Conservation (phyloP, 495 filamentous ascomycete genomes). For the Podospora didyma region DNA sequence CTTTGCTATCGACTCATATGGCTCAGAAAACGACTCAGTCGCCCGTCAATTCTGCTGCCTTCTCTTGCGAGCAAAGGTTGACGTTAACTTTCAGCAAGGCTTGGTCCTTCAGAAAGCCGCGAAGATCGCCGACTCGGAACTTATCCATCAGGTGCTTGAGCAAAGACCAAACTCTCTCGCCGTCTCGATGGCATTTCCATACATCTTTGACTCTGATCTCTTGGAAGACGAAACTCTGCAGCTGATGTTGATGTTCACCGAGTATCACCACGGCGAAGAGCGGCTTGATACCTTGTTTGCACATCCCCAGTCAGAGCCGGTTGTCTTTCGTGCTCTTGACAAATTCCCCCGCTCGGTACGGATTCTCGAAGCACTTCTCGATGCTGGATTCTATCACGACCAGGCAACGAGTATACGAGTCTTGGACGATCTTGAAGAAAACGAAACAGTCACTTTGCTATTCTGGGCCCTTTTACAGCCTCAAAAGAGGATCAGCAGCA, state of each 20-base stretch:
- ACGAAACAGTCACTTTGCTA: slow-evolving; percentile 39
- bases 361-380: slow-evolving; percentile 37
- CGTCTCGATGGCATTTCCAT: slow-evolving; percentile 39
- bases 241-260: slow-evolving; percentile 38
- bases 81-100: slow-evolving; percentile 39
- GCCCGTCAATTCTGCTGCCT: slow-evolving; percentile 33
- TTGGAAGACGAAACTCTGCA: slow-evolving; percentile 33
- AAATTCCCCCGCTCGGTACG: slow-evolving; percentile 41
- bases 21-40: slow-evolving; percentile 25
- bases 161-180: slow-evolving; percentile 34
- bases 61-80: slow-evolving; percentile 31
- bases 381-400: slow-evolving; percentile 46
- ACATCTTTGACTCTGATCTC: slow-evolving; percentile 35
- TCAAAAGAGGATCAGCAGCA: slow-evolving; percentile 45
- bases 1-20: slow-evolving; percentile 28
- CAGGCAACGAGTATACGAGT: slow-evolving; percentile 31
- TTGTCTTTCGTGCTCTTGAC: slow-evolving; percentile 38
- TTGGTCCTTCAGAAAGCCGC: slow-evolving; percentile 40
- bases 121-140: slow-evolving; percentile 30
- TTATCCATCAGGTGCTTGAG: slow-evolving; percentile 34
- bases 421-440: slow-evolving; percentile 34
- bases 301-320: slow-evolving; percentile 28
- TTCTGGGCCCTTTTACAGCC: slow-evolving; percentile 47
- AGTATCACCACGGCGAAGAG: slow-evolving; percentile 36
- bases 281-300: slow-evolving; percentile 38